A percentile compares a stretch with the other conserved stretches of the same genome.
phyloP scores from a whole-genome alignment of 768 basidiomycete genomes.

The Epithele typhae region DNA sequence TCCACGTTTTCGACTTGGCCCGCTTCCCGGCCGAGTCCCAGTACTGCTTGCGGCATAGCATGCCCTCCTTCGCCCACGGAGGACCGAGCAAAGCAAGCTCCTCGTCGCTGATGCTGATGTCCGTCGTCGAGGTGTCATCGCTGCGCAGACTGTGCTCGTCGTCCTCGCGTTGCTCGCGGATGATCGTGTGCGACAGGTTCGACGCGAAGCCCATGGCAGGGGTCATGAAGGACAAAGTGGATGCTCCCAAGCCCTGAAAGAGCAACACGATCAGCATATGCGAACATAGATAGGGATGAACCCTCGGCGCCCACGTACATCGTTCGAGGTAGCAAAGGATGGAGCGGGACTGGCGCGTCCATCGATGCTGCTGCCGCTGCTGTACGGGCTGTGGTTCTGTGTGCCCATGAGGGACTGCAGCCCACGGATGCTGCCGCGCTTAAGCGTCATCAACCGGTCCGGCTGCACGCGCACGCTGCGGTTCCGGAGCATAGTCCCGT shows the following conservation, averaged over 20 bases:
- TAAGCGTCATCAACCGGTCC: conserved; percentile 72
- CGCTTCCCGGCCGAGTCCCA: conserved; percentile 84
- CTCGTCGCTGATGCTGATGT: conserved; percentile 89
- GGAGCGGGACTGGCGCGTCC: conserved; percentile 94
- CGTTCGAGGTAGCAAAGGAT: conserved; percentile 88
- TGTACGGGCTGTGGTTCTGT: conserved; percentile 75
- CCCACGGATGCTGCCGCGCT: conserved; percentile 90
- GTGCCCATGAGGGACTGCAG: conserved; percentile 72
- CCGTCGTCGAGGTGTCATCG: conserved; percentile 60
- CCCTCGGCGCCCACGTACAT: conserved; percentile 43
- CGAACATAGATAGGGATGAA: no score
- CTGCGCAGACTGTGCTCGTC: conserved; percentile 75
- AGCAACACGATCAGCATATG: background rate
- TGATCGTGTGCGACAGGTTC: conserved; percentile 94
- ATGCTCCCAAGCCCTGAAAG: conserved; percentile 53
- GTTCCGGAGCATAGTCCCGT: conserved; percentile 49
- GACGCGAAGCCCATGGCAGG: conserved; percentile 96
- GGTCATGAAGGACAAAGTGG: conserved; percentile 66
- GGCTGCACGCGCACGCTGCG: conserved; percentile 64
- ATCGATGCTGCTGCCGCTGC: conserved; percentile 78
- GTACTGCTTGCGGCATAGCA: conserved; percentile 92
- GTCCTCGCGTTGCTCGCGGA: conserved; percentile 88
- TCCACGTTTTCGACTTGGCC: conserved; percentile 86
- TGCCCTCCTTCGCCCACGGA: conserved; percentile 99
- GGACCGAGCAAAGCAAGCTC: conserved; percentile 92